phyloP scores from a whole-genome alignment of 345 rosid species.

The Citrus sp. region DNA sequence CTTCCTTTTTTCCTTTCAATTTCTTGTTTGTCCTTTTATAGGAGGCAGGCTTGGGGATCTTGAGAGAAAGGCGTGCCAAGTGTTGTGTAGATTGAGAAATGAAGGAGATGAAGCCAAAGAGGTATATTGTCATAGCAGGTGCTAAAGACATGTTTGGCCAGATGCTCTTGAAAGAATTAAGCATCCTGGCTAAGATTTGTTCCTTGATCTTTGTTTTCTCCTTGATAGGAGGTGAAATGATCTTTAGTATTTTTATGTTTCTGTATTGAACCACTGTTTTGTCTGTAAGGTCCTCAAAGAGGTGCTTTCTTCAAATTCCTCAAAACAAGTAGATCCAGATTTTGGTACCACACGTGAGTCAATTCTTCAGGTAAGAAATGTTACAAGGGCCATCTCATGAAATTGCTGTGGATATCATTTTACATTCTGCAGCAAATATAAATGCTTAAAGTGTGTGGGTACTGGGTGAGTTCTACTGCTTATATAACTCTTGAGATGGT shows the following conservation, averaged over 20 bases:
- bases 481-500: background rate
- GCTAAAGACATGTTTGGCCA: background rate
- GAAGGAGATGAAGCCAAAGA: slow-evolving; percentile 64
- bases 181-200: background rate
- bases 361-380: slow-evolving; percentile 63
- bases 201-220: background rate
- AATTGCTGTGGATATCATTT: background rate
- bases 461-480: background rate
- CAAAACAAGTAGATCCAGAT: slow-evolving; percentile 47
- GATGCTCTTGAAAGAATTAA: background rate
- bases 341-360: slow-evolving; percentile 66
- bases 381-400: background rate
- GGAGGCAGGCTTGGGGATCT: slow-evolving; percentile 47
- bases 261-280: slow-evolving; percentile 17
- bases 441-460: background rate
- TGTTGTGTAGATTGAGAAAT: slow-evolving; percentile 63
- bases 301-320: slow-evolving; percentile 43
- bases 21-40: slow-evolving; percentile 12
- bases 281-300: slow-evolving; percentile 51
- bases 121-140: slow-evolving; percentile 33
- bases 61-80: slow-evolving; percentile 68
- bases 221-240: background rate
- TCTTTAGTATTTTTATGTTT: background rate
- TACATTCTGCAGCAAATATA: background rate
- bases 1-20: background rate